Evolutionary conservation across 495 filamentous ascomycete species (phyloP).

Genomic region (Aspergillus conjunctus): DNA sequence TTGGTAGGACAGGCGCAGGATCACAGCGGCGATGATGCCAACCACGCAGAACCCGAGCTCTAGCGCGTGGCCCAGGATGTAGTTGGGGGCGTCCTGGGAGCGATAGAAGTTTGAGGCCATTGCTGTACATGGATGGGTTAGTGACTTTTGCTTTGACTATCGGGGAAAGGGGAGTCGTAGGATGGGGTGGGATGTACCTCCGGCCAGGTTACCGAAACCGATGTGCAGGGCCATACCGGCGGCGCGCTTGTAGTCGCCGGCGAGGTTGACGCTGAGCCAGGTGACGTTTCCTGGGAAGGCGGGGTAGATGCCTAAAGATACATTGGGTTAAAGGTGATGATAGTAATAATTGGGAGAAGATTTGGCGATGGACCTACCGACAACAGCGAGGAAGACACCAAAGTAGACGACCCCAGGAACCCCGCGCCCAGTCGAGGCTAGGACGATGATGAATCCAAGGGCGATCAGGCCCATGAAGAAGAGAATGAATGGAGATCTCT

Average conservation of each 20-base stretch:
- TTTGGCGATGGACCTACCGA: constrained; percentile 52
- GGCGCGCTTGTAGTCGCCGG: constrained; percentile 69
- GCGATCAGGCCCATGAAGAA: constrained; percentile 60
- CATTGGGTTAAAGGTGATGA: neutral
- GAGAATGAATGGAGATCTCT: constrained; percentile 67
- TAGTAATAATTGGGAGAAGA: constrained; percentile 25
- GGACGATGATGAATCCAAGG: constrained; percentile 65
- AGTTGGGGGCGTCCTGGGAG: constrained; percentile 61
- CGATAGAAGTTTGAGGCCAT: constrained; percentile 82
- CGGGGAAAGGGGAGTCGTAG: neutral
- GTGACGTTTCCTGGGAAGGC: constrained; percentile 65
- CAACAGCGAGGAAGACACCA: constrained; percentile 71
- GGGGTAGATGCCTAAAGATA: constrained; percentile 38
- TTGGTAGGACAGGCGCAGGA: constrained; percentile 58
- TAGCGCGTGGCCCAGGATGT: constrained; percentile 67
- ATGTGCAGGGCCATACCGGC: constrained; percentile 78
- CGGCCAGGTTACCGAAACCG: constrained; percentile 70
- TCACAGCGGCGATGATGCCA: constrained; percentile 59
- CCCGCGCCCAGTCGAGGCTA: constrained; percentile 42
- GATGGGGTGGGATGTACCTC: constrained; percentile 37
- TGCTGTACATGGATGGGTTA: constrained; percentile 32
- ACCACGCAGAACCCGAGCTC: constrained; percentile 67
- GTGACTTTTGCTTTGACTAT: neutral
- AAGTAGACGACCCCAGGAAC: constrained; percentile 70
- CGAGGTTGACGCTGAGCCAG: constrained; percentile 73